Evolutionary conservation across 768 basidiomycete genomes (phyloP), one percentile per base, ranked within the genome.

Genomic region (Termitomyces bulborhizus): DNA sequence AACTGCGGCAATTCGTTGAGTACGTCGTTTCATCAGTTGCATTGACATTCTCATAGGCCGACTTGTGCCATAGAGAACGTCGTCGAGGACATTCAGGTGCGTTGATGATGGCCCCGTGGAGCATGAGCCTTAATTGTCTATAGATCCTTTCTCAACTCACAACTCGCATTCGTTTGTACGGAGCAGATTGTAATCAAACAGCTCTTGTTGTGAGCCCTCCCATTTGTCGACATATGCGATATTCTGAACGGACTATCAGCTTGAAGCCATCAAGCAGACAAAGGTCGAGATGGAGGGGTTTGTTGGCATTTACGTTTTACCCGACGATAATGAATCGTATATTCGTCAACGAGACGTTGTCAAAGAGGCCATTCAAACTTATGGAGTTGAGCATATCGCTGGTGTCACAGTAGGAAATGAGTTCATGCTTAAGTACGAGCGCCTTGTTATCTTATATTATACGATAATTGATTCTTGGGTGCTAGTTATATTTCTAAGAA

Each of bases 391-490:
- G 55, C 71, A 93, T 63, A 79, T 98, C 57, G 74, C 71, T 0
- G 96, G 96, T 15, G 64, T 97, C 29, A 93, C 87, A 9, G 93
- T 97, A 43, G 94, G 96, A 18, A 96, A 97, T 66, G 93, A 96
- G 70, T 92, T 83, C 65, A 90, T 93, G 69, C 80, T 93, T 58
- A 83, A 93, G 84, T 86, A 56, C 40, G 54, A 32, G 16, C 11
- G 3, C 42, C 15, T n/a, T 42, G 18, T 16, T 4, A 44, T 9
- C 13, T 4, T 40, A 2, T 29, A 26, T 39, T 39, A 16, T 39
- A 27, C 27, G 32, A 45, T 15, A 13, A 21, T 9, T 26, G n/a
- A 49, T 39, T 4, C n/a, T 36, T 26, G 24, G 40, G n/a, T 53
- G 21, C 21, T 21, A 90, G 88, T 66, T 88, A 84, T 59, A 70